Conservation (phyloP, 1,284 basidiomycete genomes). For the Sporisorium reilianum region DNA sequence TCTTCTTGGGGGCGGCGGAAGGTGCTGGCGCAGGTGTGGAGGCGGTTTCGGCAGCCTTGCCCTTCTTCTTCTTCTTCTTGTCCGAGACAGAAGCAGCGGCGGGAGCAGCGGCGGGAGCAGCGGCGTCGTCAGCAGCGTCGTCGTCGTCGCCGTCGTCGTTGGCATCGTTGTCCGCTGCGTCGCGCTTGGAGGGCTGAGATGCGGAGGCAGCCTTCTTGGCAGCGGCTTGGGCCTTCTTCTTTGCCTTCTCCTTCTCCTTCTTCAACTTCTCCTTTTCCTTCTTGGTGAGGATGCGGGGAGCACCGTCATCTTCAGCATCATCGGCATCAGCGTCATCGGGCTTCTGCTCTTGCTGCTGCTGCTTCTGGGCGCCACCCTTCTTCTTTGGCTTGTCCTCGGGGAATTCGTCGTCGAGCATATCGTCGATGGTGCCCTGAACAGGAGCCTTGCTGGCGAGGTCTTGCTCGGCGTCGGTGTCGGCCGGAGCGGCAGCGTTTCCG, state of each 20-base stretch:
- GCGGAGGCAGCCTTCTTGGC: conserved; percentile 56
- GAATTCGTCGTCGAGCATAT: conserved; percentile 52
- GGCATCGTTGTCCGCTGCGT: conserved; percentile 33
- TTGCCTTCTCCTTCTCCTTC: conserved; percentile 68
- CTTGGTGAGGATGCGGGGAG: conserved; percentile 62
- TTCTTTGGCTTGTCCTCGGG: conserved; percentile 46
- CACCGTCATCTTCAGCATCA: conserved; percentile 36
- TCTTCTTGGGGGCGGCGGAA: conserved; percentile 57
- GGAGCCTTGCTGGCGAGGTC: conserved; percentile 50
- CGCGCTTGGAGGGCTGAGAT: conserved; percentile 39
- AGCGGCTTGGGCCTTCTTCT: conserved; percentile 65
- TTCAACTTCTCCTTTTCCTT: conserved; percentile 69
- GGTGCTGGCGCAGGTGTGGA: conserved; percentile 44
- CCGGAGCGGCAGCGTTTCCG: conserved; percentile 36
- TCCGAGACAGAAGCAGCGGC: conserved; percentile 32
- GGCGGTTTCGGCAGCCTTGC: conserved; percentile 51
- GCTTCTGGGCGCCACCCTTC: conserved; percentile 39
- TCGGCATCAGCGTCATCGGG: conserved; percentile 21
- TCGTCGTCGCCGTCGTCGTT: not conserved
- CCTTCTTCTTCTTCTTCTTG: conserved; percentile 67
- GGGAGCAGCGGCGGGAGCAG: conserved; percentile 20
- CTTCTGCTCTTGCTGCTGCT: conserved; percentile 25
- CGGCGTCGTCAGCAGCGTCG: conserved; percentile 20
- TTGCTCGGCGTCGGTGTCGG: conserved; percentile 21
- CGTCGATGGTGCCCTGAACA: conserved; percentile 43